Percentiles rank a stretch among this genome's conserved stretches.
Conservation (phyloP, 495 filamentous ascomycete genomes). For the Neurospora sp. region DNA sequence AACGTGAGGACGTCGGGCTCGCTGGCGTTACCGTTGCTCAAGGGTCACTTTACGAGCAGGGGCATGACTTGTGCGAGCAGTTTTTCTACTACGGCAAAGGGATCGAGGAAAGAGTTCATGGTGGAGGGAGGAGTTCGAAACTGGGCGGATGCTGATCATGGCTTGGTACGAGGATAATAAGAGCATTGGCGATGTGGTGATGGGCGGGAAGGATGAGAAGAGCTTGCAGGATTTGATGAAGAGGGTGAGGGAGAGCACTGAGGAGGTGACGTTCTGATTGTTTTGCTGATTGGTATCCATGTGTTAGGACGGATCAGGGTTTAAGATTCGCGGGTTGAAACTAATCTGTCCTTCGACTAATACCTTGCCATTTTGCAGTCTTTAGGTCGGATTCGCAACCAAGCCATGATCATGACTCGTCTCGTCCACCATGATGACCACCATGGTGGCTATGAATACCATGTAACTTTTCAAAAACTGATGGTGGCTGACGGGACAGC, state of each 20-base stretch:
- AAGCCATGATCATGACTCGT: background rate
- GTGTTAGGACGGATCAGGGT: background rate
- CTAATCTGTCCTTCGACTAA: background rate
- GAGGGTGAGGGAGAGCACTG: constrained; percentile 10
- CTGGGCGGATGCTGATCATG: constrained; percentile 15
- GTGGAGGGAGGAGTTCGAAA: constrained; percentile 12
- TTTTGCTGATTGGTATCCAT: background rate
- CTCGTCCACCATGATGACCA: background rate
- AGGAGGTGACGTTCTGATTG: constrained; percentile 17
- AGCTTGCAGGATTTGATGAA: constrained; percentile 11
- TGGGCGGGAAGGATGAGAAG: constrained; percentile 15
- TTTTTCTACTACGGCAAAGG: constrained; percentile 9
- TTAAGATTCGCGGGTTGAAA: background rate
- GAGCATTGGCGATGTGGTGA: constrained; percentile 20
- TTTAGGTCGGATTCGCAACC: background rate
- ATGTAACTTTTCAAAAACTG: background rate
- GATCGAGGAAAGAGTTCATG: constrained; percentile 12
- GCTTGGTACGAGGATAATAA: constrained; percentile 20
- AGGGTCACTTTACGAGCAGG: constrained; percentile 12
- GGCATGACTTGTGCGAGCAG: constrained; percentile 17
- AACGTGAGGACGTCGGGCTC: constrained; percentile 26
- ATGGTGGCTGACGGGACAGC: background rate
- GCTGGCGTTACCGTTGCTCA: constrained; percentile 16
- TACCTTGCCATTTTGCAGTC: background rate
- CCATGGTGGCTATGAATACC: background rate